A percentile compares a stretch with the other conserved stretches of the same genome.
phyloP scores from a whole-genome alignment of 176 grass and related monocot species.

The Zoysia japonica region DNA sequence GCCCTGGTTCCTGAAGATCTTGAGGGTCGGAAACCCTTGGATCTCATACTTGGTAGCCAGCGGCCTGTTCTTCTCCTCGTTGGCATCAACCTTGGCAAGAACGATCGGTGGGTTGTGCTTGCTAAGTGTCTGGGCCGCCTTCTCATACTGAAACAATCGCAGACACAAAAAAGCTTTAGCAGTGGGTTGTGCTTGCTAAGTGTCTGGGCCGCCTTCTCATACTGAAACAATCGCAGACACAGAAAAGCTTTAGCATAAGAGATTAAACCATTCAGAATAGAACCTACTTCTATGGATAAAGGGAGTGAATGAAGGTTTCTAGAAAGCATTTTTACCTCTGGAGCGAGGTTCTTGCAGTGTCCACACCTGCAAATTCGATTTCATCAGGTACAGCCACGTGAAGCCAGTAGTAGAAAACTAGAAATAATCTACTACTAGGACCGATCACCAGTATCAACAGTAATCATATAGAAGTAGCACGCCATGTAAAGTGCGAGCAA shows the following conservation, averaged over 20 bases:
- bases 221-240: constrained; percentile 50
- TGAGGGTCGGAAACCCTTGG: constrained; percentile 89
- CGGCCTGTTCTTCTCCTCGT: constrained; percentile 68
- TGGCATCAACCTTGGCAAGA: constrained; percentile 87
- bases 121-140: too few species aligned
- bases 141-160: too few species aligned
- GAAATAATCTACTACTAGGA: background rate
- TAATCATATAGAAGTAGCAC: background rate
- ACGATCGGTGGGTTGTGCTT: constrained; percentile 58
- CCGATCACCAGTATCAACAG: too few species aligned
- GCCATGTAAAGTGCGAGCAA: background rate
- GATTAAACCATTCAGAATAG: background rate
- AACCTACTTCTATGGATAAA: background rate
- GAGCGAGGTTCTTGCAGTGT: constrained; percentile 81
- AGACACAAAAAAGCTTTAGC: too few species aligned
- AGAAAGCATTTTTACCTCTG: constrained; percentile 66
- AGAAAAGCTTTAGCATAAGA: background rate
- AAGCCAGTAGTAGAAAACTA: background rate
- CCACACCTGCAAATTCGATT: constrained; percentile 68
- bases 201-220: constrained; percentile 79
- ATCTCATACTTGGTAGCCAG: constrained; percentile 71
- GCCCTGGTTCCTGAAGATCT: constrained; percentile 87
- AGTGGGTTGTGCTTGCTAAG: constrained; percentile 55
- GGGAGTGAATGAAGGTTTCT: background rate
- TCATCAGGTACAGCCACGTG: background rate